phyloP scores from a whole-genome alignment of 2,329 filamentous ascomycete species.

The Sporothrix globosa region DNA sequence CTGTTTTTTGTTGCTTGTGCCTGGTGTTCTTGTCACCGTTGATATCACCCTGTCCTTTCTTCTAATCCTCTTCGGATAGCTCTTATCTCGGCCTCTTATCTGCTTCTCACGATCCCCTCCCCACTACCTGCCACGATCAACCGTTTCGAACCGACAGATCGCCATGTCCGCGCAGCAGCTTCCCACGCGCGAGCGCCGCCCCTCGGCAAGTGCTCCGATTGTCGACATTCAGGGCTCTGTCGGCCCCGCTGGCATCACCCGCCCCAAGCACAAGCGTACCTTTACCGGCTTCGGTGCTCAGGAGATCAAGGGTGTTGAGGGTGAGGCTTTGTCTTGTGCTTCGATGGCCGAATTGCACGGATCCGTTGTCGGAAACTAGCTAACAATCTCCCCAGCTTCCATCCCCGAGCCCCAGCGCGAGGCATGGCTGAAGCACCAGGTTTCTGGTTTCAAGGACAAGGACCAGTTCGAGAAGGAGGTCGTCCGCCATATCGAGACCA shows the following conservation, averaged over 20 bases:
- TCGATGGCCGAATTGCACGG: not conserved
- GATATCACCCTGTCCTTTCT: not conserved
- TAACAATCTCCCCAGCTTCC: conserved; percentile 52
- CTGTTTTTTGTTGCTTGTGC: not conserved
- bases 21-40: conserved; percentile 13
- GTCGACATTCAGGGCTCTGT: conserved; percentile 84
- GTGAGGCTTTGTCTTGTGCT: conserved; percentile 49
- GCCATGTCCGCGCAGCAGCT: conserved; percentile 40
- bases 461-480: conserved; percentile 87
- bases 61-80: conserved; percentile 7
- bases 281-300: conserved; percentile 87
- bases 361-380: not conserved
- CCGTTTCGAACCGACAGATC: not conserved
- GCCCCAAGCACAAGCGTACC: conserved; percentile 97
- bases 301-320: conserved; percentile 94
- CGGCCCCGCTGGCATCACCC: conserved; percentile 78
- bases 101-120: conserved; percentile 9
- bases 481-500: conserved; percentile 94
- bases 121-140: not conserved
- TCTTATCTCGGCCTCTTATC: conserved; percentile 26
- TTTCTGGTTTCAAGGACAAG: conserved; percentile 71
- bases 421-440: conserved; percentile 70
- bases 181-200: conserved; percentile 72
- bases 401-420: conserved; percentile 88
- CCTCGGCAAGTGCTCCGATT: conserved; percentile 80